Conservation (phyloP, 768 basidiomycete genomes). For the Termitomyces sp. region DNA sequence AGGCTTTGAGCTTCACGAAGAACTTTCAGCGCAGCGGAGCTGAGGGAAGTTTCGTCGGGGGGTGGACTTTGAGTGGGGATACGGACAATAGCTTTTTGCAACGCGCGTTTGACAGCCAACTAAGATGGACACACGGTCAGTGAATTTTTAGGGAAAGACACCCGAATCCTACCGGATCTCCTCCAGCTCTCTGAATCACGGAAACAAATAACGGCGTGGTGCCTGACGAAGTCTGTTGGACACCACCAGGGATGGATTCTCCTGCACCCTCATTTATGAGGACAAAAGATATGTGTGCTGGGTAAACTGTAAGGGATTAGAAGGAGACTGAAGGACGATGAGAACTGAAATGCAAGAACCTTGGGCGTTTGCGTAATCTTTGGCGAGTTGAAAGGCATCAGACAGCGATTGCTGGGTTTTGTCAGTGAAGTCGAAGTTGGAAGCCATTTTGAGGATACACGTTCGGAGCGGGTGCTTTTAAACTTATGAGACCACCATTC, state of each 20-base stretch:
- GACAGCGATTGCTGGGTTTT: conserved; percentile 70
- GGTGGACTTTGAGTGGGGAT: conserved; percentile 82
- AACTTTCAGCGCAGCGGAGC: conserved; percentile 54
- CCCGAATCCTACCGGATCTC: conserved; percentile 64
- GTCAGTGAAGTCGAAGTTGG: conserved; percentile 82
- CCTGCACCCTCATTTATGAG: conserved; percentile 68
- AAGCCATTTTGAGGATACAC: conserved; percentile 27
- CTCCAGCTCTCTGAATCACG: conserved; percentile 80
- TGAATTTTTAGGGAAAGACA: background rate
- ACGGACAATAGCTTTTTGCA: conserved; percentile 78
- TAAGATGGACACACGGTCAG: conserved; percentile 22
- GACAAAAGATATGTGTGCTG: conserved; percentile 78
- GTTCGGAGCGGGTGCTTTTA: conserved; percentile 5
- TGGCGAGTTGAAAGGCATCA: conserved; percentile 76
- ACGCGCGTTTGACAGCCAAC: conserved; percentile 59
- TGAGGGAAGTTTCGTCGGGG: conserved; percentile 75
- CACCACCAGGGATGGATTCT: conserved; percentile 31
- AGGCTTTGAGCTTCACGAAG: conserved; percentile 73
- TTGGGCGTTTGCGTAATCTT: conserved; percentile 81
- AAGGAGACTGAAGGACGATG: conserved; percentile 4
- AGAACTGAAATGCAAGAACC: conserved; percentile 35
- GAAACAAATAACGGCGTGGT: conserved; percentile 67
- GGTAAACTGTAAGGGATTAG: conserved; percentile 52
- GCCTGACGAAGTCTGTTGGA: conserved; percentile 20
- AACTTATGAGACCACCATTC: background rate